Evolutionary conservation across 257 asterid genomes (phyloP), one percentile per base, ranked within the genome.

Genomic region (Voacanga thouarsii): DNA sequence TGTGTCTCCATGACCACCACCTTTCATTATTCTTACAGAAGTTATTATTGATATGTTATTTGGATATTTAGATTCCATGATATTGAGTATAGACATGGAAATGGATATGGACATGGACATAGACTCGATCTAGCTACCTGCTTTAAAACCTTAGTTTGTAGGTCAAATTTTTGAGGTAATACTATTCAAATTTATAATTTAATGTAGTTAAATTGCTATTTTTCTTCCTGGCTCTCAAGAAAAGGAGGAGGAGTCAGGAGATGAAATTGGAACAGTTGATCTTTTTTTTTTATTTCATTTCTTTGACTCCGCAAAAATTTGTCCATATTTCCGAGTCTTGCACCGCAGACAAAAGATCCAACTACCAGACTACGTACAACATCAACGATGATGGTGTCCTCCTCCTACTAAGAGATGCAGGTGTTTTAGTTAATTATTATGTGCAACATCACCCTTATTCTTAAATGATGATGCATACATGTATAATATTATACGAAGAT

Each of bases 1-100:
- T 71, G 39, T 47, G 39, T 71, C 56, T 47, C 21, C 6, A 12
- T 5, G 23, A 59, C 79, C 78, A 82, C 69, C 79, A 6, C n/a
- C 69, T 59, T 71, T 74, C 33, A 37, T 28, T 30, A 51, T 51
- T 68, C 73, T 68, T 7, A 0, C 76, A 26, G 8, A 30, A 72
- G 6, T 21, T 39, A 23, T 19, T 15, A 11, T 7, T 56, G 9
- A 57, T 56, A 56, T 59, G 19, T 6, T 14, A 56, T 75, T 60
- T 41, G 50, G 28, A 60, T 43, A 59, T 33, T 14, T 59, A 3
- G 64, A 61, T 43, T 60, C 60, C 60, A 18, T 45, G 63, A 75
- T 23, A n/a, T n/a, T n/a, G n/a, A n/a, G n/a, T n/a, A 45, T 45
- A 16, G 69, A 75, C 61, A 15, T 44, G 49, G 50, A 8, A 7